Percentiles rank a stretch among this genome's conserved stretches.
Conservation (phyloP, 176 grass and related monocot species). For the Lolium perenne region DNA sequence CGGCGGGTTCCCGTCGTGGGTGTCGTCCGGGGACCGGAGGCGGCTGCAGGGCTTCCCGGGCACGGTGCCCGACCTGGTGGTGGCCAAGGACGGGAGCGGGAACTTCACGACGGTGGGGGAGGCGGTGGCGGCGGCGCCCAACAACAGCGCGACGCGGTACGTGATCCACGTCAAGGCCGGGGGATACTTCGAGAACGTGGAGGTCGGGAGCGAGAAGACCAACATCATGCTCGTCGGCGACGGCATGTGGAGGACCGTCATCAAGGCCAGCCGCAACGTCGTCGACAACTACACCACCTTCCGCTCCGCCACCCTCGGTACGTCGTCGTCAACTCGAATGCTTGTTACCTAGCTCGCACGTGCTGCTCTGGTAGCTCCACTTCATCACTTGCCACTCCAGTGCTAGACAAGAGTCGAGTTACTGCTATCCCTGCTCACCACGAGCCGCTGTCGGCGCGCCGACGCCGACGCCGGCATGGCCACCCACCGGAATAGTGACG, state of each 20-base stretch:
- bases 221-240: conserved; percentile 90
- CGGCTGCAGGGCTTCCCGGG: conserved; percentile 34
- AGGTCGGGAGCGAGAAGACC: conserved; percentile 71
- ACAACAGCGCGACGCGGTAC: conserved; percentile 77
- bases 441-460: no score
- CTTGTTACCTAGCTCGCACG: conserved; percentile 4
- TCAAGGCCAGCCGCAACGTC: conserved; percentile 80
- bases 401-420: neutral
- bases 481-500: neutral
- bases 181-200: conserved; percentile 88
- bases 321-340: neutral
- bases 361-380: neutral
- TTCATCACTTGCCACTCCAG: neutral
- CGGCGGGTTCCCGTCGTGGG: conserved; percentile 78
- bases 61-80: conserved; percentile 53
- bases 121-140: conserved; percentile 82
- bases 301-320: conserved; percentile 87
- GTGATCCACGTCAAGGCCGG: conserved; percentile 86
- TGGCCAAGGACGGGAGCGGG: conserved; percentile 92
- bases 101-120: conserved; percentile 77
- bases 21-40: conserved; percentile 53
- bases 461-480: neutral
- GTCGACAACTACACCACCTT: conserved; percentile 94
- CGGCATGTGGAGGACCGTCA: conserved; percentile 84
- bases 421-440: neutral